Percentiles rank a stretch among this genome's conserved stretches.
These are phyloP conservation scores for Hirsutella rhossiliensis DNA, from an alignment of 2,329 filamentous ascomycete species.

Conservation along the genomic window DNA sequence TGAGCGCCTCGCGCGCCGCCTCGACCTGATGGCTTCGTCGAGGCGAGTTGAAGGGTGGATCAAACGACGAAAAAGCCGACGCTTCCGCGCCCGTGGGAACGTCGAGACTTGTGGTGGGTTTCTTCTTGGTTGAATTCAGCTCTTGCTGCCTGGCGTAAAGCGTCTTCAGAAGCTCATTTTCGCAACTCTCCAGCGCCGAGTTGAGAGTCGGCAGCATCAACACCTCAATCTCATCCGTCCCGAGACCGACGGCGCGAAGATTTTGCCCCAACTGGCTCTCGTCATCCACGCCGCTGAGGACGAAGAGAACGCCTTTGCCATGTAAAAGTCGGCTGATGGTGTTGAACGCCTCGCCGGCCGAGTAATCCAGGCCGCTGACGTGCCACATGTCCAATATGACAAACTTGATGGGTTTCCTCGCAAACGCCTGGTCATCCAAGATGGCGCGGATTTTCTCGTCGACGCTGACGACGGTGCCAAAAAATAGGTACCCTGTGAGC, in stretches of 20 bases:
- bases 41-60: constrained; percentile 58
- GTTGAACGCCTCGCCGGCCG: constrained; percentile 88
- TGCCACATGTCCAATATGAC: constrained; percentile 80
- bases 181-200: constrained; percentile 83
- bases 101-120: constrained; percentile 32
- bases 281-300: constrained; percentile 72
- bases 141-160: constrained; percentile 62
- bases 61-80: constrained; percentile 21
- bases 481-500: constrained; percentile 91
- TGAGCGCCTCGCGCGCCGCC: constrained; percentile 66
- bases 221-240: constrained; percentile 59
- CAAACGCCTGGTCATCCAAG: constrained; percentile 73
- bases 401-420: constrained; percentile 70
- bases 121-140: constrained; percentile 31
- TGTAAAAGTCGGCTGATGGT: constrained; percentile 77
- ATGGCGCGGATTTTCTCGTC: constrained; percentile 76
- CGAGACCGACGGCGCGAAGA: constrained; percentile 74
- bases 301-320: constrained; percentile 65
- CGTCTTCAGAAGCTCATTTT: constrained; percentile 82
- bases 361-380: constrained; percentile 90
- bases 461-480: constrained; percentile 91
- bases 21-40: constrained; percentile 65
- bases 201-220: constrained; percentile 82
- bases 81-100: constrained; percentile 27
- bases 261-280: constrained; percentile 65